phyloP scores from a whole-genome alignment of 306 rosid genomes.

The Notholithocarpus densiflorus region DNA sequence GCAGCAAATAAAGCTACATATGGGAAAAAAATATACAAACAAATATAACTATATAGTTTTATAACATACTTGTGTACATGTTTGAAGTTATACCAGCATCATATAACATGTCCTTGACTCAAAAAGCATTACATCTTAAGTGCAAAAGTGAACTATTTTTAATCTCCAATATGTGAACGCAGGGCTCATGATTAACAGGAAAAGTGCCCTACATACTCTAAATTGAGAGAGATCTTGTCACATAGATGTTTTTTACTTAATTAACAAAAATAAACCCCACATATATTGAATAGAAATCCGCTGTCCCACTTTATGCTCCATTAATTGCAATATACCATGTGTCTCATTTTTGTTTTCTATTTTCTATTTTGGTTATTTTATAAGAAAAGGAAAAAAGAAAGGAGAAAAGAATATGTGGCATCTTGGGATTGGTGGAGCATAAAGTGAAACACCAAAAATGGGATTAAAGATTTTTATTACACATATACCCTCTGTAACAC shows the following conservation, averaged over 20 bases:
- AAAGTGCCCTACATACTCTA: not conserved
- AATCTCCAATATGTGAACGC: not conserved
- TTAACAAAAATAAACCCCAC: not conserved
- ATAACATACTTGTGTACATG: not conserved
- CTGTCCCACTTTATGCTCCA: no score
- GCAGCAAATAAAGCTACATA: no score
- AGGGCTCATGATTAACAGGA: not conserved
- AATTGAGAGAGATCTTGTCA: not conserved
- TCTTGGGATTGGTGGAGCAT: no score
- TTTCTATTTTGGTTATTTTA: no score
- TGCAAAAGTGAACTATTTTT: not conserved
- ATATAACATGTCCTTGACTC: not conserved
- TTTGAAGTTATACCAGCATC: not conserved
- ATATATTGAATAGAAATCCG: no score
- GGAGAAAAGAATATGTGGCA: no score
- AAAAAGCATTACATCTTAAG: not conserved
- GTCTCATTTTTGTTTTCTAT: no score
- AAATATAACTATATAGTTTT: not conserved
- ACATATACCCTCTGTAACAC: not conserved
- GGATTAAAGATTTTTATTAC: no score
- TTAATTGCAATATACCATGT: no score
- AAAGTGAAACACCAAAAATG: no score
- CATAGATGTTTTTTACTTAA: not conserved
- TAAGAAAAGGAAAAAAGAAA: no score
- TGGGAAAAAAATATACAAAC: not conserved